These are phyloP conservation scores for Lepiota subincarnata DNA, from an alignment of 768 basidiomycete species.

Conservation along the genomic window DNA sequence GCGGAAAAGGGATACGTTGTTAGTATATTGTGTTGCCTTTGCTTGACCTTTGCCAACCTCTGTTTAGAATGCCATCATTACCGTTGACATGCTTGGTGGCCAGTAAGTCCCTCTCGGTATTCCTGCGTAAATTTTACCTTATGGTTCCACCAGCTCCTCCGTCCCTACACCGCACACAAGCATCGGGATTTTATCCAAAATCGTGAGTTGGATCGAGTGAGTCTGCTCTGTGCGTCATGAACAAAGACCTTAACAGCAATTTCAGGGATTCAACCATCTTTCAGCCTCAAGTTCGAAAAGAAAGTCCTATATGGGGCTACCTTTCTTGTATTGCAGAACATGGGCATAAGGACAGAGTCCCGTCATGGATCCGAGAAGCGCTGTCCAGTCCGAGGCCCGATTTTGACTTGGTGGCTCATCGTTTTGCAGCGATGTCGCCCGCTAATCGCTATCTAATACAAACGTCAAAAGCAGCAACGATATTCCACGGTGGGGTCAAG, in stretches of 20 bases:
- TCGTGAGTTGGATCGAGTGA: conserved; percentile 26
- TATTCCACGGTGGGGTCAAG: conserved; percentile 27
- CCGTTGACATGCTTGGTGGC: conserved; percentile 28
- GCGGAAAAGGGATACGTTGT: conserved; percentile 29
- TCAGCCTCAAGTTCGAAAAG: conserved; percentile 19
- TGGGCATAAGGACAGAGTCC: conserved; percentile 18
- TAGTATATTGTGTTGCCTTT: conserved; percentile 2
- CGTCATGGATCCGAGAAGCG: conserved; percentile 22
- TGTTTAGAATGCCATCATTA: conserved; percentile 22
- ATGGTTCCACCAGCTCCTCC: conserved; percentile 20
- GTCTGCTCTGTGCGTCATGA: background rate
- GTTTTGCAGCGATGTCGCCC: conserved; percentile 20
- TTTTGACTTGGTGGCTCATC: conserved; percentile 18
- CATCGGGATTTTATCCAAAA: conserved; percentile 29
- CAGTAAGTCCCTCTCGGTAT: conserved; percentile 19
- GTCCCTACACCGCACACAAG: conserved; percentile 24
- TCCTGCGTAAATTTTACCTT: background rate
- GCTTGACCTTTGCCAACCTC: background rate
- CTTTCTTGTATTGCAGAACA: conserved; percentile 22
- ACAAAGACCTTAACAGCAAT: background rate
- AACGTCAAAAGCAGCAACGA: conserved; percentile 26
- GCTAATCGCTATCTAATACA: conserved; percentile 25
- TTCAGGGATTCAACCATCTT: conserved; percentile 24
- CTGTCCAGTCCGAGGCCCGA: conserved; percentile 19
- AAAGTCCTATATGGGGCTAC: conserved; percentile 27